Evolutionary conservation across 2,329 filamentous ascomycete genomes (phyloP), one percentile per base, ranked within the genome.

Genomic region (Trichoderma asperellum): DNA sequence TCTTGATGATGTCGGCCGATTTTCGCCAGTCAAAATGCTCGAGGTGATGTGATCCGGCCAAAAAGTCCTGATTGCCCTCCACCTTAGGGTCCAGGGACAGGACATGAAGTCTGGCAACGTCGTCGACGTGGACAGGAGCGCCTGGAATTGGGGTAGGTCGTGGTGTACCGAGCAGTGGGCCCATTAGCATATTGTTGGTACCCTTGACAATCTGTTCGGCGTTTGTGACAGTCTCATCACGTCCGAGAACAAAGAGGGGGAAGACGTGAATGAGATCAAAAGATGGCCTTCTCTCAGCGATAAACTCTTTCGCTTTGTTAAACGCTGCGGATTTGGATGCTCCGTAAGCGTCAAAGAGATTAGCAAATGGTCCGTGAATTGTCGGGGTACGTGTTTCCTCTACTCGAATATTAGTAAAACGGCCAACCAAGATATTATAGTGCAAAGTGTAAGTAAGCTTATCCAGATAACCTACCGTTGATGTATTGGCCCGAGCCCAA

Each of bases 181-280:
- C 76, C 66, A 81, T 73, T 10, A 81, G 71, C 49, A 78, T 70
- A 27, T 73, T 74, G 72, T 82, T 82, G 59, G 77, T 79, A 52
- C 79, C 78, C 63, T 74, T 75, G 47, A 43, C 32, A 7, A 67
- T 68, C 21, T 58, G 37, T 16, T 56, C 40, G n/a, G 61, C 43
- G 12, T 12, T 47, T 10, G 68, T 65, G 43, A 69, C 75, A 12
- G 76, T 72, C 58, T 81, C 77, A 70, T 82, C 78, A 37, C 75
- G 77, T 12, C 81, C 81, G 7, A 81, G 67, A 18, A 81, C 77
- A 69, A 78, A 79, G 43, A 74, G 74, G 0, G 81, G 81, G 66
- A 80, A 74, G 65, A 81, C 72, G 72, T 79, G 74, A 27, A 80
- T 74, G 34, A 80, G 72, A 61, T 79, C 76, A 56, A 81, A 83